Percentiles rank a stretch among this genome's conserved stretches.
These are phyloP conservation scores for Westerdykella ornata DNA, from an alignment of 2,329 filamentous ascomycete species.

Conservation along the genomic window DNA sequence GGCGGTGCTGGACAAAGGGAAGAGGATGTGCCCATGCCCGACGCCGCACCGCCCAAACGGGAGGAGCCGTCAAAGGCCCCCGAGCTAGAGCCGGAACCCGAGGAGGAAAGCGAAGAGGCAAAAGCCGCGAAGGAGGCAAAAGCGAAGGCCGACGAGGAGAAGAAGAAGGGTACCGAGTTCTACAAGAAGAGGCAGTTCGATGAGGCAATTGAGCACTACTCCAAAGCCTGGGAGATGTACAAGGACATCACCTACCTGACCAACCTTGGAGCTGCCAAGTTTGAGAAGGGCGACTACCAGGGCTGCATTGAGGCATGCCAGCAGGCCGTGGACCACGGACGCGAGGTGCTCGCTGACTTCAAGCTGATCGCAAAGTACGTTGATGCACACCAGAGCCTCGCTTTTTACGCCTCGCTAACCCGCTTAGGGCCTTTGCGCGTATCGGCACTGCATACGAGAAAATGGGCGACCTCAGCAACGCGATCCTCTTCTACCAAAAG, in stretches of 20 bases:
- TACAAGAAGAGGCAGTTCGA: constrained; percentile 99
- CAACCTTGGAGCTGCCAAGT: constrained; percentile 89
- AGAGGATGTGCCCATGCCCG: constrained; percentile 73
- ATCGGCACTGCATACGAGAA: constrained; percentile 95
- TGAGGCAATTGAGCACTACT: constrained; percentile 87
- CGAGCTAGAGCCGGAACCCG: constrained; percentile 53
- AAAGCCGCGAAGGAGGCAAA: constrained; percentile 82
- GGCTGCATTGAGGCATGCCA: constrained; percentile 80
- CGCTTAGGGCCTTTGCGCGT: constrained; percentile 69
- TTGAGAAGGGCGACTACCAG: constrained; percentile 92
- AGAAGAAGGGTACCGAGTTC: constrained; percentile 83
- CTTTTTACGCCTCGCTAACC: constrained; percentile 9
- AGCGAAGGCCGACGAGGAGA: constrained; percentile 87
- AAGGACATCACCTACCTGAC: constrained; percentile 98
- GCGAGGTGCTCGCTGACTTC: constrained; percentile 87
- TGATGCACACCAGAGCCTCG: not conserved
- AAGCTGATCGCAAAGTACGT: constrained; percentile 88
- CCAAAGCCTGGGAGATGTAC: constrained; percentile 85
- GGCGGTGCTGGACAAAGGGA: constrained; percentile 42
- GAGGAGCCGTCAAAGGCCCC: constrained; percentile 48
- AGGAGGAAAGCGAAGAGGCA: constrained; percentile 75
- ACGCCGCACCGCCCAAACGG: constrained; percentile 53
- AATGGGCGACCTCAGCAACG: constrained; percentile 67
- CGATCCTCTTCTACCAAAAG: constrained; percentile 85
- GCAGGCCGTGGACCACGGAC: constrained; percentile 83